Percentiles rank a stretch among this genome's conserved stretches.
phyloP scores from a whole-genome alignment of 495 filamentous ascomycete species.

The Pseudevernia furfuracea region DNA sequence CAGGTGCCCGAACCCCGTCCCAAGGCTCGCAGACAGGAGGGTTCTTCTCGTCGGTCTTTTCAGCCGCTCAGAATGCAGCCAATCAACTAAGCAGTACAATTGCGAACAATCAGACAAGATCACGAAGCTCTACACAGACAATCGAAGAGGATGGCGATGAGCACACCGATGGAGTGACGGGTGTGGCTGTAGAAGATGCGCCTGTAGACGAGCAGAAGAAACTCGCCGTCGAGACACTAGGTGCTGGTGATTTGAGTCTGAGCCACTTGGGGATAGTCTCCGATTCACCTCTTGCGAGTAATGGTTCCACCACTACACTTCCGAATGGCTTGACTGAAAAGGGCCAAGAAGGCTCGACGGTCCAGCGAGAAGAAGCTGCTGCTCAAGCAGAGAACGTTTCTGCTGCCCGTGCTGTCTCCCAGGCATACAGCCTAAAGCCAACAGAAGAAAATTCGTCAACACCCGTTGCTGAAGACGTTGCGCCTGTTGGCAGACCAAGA shows the following conservation, averaged over 20 bases:
- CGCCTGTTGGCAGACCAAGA: slow-evolving; percentile 31
- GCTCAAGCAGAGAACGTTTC: slow-evolving; percentile 50
- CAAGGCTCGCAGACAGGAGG: slow-evolving; percentile 48
- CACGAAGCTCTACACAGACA: slow-evolving; percentile 31
- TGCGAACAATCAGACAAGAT: slow-evolving; percentile 46
- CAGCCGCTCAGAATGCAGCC: slow-evolving; percentile 91
- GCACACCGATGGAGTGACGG: slow-evolving; percentile 18
- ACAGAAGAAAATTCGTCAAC: slow-evolving; percentile 27
- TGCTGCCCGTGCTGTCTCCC: slow-evolving; percentile 52
- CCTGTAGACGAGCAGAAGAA: slow-evolving; percentile 49
- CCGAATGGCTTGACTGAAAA: slow-evolving; percentile 42
- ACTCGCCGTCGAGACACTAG: slow-evolving; percentile 80
- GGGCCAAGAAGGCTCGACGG: slow-evolving; percentile 21
- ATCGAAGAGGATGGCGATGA: slow-evolving; percentile 29
- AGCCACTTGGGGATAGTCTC: slow-evolving; percentile 67
- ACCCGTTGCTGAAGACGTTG: slow-evolving; percentile 28
- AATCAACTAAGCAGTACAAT: slow-evolving; percentile 75
- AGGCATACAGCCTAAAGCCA: slow-evolving; percentile 51
- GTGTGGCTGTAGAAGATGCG: slow-evolving; percentile 26
- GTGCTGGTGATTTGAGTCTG: slow-evolving; percentile 79
- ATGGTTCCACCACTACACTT: slow-evolving; percentile 31
- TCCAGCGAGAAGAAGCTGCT: slow-evolving; percentile 46
- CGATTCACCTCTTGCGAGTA: slow-evolving; percentile 33
- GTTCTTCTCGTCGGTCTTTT: slow-evolving; percentile 91
- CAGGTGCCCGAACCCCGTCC: slow-evolving; percentile 34